phyloP scores from a whole-genome alignment of 2,329 filamentous ascomycete genomes.

The Pseudodiploospora longispora region DNA sequence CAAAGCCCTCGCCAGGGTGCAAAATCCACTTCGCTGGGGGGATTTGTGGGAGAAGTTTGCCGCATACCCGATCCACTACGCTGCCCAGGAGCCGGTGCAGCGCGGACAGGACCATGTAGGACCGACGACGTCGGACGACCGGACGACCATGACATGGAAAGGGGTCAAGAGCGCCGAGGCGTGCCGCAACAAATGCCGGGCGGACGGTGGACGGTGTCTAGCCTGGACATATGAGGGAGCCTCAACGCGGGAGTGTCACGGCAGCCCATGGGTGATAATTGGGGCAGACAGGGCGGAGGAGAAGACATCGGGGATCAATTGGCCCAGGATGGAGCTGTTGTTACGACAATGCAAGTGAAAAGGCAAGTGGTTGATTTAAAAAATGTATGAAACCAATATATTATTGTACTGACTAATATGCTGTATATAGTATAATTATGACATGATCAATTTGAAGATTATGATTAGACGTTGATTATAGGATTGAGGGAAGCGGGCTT shows the following conservation, averaged over 20 bases:
- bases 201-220: slow-evolving; percentile 32
- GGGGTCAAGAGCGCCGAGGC: slow-evolving; percentile 30
- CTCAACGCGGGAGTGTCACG: slow-evolving; percentile 29
- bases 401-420: too few species aligned
- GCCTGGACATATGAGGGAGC: slow-evolving; percentile 43
- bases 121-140: slow-evolving; percentile 27
- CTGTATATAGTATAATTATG: too few species aligned
- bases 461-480: too few species aligned
- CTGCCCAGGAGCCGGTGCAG: slow-evolving; percentile 28
- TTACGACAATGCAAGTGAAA: slow-evolving; percentile 14
- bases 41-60: slow-evolving; percentile 43
- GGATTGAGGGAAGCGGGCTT: too few species aligned
- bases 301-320: slow-evolving; percentile 25
- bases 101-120: slow-evolving; percentile 42
- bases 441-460: too few species aligned
- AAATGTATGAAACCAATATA: too few species aligned
- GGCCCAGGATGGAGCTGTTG: slow-evolving; percentile 19
- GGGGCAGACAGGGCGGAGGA: slow-evolving; percentile 22
- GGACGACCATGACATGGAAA: slow-evolving; percentile 29
- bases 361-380: background rate
- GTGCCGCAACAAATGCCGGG: slow-evolving; percentile 36
- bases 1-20: slow-evolving; percentile 28
- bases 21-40: slow-evolving; percentile 39
- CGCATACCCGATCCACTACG: slow-evolving; percentile 28
- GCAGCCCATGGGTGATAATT: slow-evolving; percentile 42